Conservation (phyloP, 2,329 filamentous ascomycete species). For the Zarea fungicola region DNA sequence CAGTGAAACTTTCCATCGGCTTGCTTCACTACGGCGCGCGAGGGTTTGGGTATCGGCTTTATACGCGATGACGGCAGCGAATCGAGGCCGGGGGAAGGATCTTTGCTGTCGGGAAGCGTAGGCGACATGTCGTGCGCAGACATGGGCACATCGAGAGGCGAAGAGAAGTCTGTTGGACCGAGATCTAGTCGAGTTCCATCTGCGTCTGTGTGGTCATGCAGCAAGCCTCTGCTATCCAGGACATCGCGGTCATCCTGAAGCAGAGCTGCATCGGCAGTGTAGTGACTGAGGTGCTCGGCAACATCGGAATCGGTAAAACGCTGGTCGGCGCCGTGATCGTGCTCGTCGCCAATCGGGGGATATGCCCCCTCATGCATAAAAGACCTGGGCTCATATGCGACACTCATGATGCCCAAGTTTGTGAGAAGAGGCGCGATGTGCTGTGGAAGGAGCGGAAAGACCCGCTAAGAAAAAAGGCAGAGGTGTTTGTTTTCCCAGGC, state of each 20-base stretch:
- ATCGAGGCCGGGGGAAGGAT: slow-evolving; percentile 26
- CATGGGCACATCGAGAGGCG: slow-evolving; percentile 28
- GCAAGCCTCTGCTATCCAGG: slow-evolving; percentile 26
- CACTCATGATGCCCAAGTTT: slow-evolving; percentile 36
- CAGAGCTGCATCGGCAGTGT: slow-evolving; percentile 35
- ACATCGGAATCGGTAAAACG: slow-evolving; percentile 39
- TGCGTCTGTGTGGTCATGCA: slow-evolving; percentile 32
- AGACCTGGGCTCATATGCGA: slow-evolving; percentile 46
- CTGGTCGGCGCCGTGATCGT: slow-evolving; percentile 36
- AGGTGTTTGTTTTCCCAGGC: neutral
- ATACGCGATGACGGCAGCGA: slow-evolving; percentile 35
- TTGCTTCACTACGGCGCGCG: slow-evolving; percentile 56
- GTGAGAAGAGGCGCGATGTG: neutral
- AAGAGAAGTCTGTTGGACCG: slow-evolving; percentile 26
- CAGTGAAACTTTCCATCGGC: slow-evolving; percentile 73
- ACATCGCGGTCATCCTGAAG: slow-evolving; percentile 33
- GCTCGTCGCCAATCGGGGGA: slow-evolving; percentile 40
- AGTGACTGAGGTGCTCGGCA: slow-evolving; percentile 38
- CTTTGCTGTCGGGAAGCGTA: slow-evolving; percentile 29
- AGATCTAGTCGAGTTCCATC: slow-evolving; percentile 37
- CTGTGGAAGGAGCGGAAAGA: neutral
- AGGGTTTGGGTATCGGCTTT: slow-evolving; percentile 55
- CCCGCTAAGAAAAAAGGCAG: neutral
- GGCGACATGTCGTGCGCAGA: slow-evolving; percentile 28
- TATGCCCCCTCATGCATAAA: slow-evolving; percentile 46